Base-by-base conservation (phyloP, 208 protist genomes). In the Leishmania gerbilli region DNA sequence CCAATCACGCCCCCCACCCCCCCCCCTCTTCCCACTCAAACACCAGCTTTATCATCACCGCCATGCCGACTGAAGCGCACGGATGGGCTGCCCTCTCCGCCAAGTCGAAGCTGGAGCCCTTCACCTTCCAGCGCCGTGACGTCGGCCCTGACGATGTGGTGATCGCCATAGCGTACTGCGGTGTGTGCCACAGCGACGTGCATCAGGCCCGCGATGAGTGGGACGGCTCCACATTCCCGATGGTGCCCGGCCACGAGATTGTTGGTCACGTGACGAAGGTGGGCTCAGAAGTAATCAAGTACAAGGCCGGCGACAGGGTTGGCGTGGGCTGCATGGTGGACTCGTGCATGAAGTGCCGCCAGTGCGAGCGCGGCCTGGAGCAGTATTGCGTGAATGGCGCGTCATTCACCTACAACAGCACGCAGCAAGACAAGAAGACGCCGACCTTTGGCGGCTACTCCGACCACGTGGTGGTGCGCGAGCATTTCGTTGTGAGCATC, bases 271-370 rank as follows among this genome's bases (percentile, higher is more conserved):
- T 97, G 65, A 88, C 82, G 34, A 69, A 76, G 60, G 91, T 96
- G 45, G 93, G 95, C 60, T 60, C 81, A 24, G 77, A 84, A 49
- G 93, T 97, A 47, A 96, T 84, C 67, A 91, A 91, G 67, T 89
- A 93, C 86, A 95, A 95, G 82, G 90, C 93, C 1, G 96, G 96
- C 31, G 92, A 97, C 76, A 53, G 77, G 24, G 94, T 98, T 53
- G 96, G 93, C 40, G 93, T 98, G 45, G 96, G 96, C 79, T 97
- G 93, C 89, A 90, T 95, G 64, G 95, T 98, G 75, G 93, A 96
- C 88, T 92, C 90, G n/a, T 98, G 95, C 88, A 71, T 72, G 34
- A 40, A 81, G 27, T 97, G 94, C 84, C 17, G 82, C 37, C 76
- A 87, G 82, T 97, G 95, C 87, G 74, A 94, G 69, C 74, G 85